Conservation (phyloP, 2,329 filamentous ascomycete species). For the Ceratocystis albifundus region DNA sequence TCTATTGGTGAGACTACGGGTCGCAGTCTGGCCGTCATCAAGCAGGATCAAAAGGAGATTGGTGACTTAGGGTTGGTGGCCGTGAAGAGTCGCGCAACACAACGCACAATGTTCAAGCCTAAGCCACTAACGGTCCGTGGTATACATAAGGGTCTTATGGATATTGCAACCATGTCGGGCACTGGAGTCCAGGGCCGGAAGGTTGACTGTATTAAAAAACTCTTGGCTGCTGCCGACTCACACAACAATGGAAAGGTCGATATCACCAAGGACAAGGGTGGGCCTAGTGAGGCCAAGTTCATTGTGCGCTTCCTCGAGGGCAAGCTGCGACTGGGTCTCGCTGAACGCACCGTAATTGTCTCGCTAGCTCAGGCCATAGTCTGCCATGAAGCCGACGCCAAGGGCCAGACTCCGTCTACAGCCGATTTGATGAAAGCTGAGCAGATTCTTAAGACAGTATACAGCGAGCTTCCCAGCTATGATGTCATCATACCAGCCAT, state of each 20-base stretch:
- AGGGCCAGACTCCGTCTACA: constrained; percentile 59
- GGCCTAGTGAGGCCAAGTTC: constrained; percentile 88
- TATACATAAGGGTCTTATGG: constrained; percentile 78
- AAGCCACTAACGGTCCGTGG: constrained; percentile 77
- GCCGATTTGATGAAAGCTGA: constrained; percentile 75
- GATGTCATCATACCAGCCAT: constrained; percentile 88
- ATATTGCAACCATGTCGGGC: constrained; percentile 75
- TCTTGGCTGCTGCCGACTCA: constrained; percentile 81
- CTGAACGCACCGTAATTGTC: constrained; percentile 84
- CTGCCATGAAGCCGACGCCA: constrained; percentile 63
- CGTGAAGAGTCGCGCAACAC: constrained; percentile 86
- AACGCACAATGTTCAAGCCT: constrained; percentile 97
- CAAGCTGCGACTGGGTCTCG: constrained; percentile 80
- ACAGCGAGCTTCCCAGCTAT: constrained; percentile 89
- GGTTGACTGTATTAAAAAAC: constrained; percentile 88
- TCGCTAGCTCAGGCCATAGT: constrained; percentile 82
- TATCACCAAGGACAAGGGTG: constrained; percentile 84
- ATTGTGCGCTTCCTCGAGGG: constrained; percentile 88
- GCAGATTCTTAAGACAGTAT: constrained; percentile 75
- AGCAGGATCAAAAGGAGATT: constrained; percentile 90
- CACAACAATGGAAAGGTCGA: constrained; percentile 66
- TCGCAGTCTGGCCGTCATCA: constrained; percentile 77
- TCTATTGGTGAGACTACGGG: constrained; percentile 92
- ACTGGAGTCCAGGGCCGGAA: constrained; percentile 83
- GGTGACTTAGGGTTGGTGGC: constrained; percentile 90